Evolutionary conservation across 2,329 filamentous ascomycete genomes (phyloP), one percentile per base, ranked within the genome.

Genomic region (Apiospora aurea): DNA sequence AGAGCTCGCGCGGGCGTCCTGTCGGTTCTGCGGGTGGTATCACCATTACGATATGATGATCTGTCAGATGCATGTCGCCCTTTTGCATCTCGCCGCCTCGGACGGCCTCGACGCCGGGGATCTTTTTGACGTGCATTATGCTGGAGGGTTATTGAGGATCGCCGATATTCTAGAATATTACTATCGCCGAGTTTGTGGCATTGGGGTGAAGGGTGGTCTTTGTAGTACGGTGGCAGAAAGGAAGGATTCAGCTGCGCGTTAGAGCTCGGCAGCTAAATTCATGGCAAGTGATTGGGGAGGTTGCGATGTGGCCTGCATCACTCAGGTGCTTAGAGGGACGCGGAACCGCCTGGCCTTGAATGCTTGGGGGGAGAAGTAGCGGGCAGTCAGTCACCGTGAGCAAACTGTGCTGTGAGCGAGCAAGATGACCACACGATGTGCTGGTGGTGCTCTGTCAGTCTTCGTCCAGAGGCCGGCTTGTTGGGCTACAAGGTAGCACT

Each of bases 1-100:
- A 99, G 79, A 93, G 90, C 82, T 97, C 94, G 80, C 91, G 83
- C 64, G 80, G 75, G 46, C 80, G 81, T 18, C 75, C 74, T 34
- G 74, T 74, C 4, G 73, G 72, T 44, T 74, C 53, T 29, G 69
- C 74, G 8, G 73, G 69, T 10, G 78, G 76, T 29, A 79, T 77
- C 18, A 75, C 70, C 70, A 82, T 82, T 74, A 87, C 84, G 68
- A 86, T 84, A 81, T 93, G 91, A 80, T 89, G 90, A 78, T 90
- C 86, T 74, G 89, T 90, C 71, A 92, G 84, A 77, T 90, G 87
- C 70, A 92, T 82, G 73, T 86, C 89, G 74, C 89, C 89, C 34
- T 82, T 83, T 44, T 87, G 87, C 69, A 86, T 85, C 75, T 88
- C 85, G 77, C 90, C 90, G 70, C 86, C 86, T 74, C 89, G 86